Evolutionary conservation across 768 basidiomycete genomes (phyloP), one percentile per base, ranked within the genome.

Genomic region (Mycena latifolia): DNA sequence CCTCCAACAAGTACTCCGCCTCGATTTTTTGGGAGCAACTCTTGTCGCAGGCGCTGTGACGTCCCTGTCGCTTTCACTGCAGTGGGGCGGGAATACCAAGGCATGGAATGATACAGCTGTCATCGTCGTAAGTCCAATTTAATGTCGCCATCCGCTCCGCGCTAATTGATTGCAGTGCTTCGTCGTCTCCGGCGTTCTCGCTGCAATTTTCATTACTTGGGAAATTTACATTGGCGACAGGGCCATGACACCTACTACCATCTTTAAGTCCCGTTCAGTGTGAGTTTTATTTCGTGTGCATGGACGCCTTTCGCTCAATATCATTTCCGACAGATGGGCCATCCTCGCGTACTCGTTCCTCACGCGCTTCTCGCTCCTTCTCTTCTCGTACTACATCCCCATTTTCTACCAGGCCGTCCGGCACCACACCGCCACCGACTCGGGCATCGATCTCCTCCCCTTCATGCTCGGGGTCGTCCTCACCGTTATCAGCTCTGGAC

Each of bases 1-100:
- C 20, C 57, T 67, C 52, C 22, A 65, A 28, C 54, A 71, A 50
- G 22, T 45, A 0, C 48, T 66, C 6, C 50, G 55, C 14, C 67
- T 84, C 47, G 82, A 85, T 62, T 83, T 75, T 71, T 5, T 82
- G 55, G 84, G 82, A 11, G 75, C 77, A 0, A 67, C 69, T 18
- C 72, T 84, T 28, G 71, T 79, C 50, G 72, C 84, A 43, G 77
- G 59, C 9, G 56, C 74, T 18, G 73, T 82, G 41, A 80, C 78
- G 7, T 75, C 71, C 45, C 71, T 84, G 15, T 73, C 84, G 20
- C 74, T 85, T 10, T 77, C 84, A 2, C 72, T 85, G 2, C 79
- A 82, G 58, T 82, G 81, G 80, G 84, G 83, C 22, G 84, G 84
- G 0, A 79, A 80, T 67, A 70, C 75, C 22, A 81, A 81, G 66